phyloP scores from a whole-genome alignment of 2,329 filamentous ascomycete species.

The Colletotrichum eremochloae region DNA sequence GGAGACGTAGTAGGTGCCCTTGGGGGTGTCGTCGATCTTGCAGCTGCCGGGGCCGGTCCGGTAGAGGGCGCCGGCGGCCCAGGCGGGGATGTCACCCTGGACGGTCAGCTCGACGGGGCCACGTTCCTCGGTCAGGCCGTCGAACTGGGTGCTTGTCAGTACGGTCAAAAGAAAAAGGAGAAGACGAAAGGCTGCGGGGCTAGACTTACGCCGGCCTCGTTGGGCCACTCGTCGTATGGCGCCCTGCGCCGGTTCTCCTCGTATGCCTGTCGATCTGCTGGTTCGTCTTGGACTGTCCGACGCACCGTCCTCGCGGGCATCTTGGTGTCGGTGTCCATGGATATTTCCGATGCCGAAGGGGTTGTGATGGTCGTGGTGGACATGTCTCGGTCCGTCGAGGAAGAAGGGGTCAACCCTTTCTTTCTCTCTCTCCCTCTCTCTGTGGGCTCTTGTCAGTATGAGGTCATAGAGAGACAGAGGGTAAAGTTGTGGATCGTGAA shows the following conservation, averaged over 20 bases:
- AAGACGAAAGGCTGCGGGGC: neutral
- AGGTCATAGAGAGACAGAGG: neutral
- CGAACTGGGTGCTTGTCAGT: conserved; percentile 65
- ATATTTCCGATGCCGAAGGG: neutral
- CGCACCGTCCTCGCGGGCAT: conserved; percentile 25
- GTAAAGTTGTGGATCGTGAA: neutral
- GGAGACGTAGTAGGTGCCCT: conserved; percentile 70
- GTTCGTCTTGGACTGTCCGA: conserved; percentile 37
- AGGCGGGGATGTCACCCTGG: conserved; percentile 76
- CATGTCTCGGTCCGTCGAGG: neutral
- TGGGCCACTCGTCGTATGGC: conserved; percentile 61
- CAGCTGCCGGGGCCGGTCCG: conserved; percentile 80
- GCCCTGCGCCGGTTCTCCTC: conserved; percentile 43
- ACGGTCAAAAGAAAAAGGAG: neutral
- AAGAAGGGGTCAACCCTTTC: neutral
- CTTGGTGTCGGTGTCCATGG: conserved; percentile 7
- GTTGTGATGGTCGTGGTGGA: conserved; percentile 3
- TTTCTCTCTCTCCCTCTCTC: neutral
- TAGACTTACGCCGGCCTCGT: conserved; percentile 59
- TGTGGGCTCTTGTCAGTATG: neutral
- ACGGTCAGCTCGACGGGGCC: conserved; percentile 74
- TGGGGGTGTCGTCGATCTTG: conserved; percentile 69
- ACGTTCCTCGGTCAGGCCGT: conserved; percentile 74
- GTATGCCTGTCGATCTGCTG: conserved; percentile 32
- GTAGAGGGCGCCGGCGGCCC: conserved; percentile 79